Base-by-base conservation (phyloP, 192 early-diverging fungal genomes). In the Polychytrium aggregatum region DNA sequence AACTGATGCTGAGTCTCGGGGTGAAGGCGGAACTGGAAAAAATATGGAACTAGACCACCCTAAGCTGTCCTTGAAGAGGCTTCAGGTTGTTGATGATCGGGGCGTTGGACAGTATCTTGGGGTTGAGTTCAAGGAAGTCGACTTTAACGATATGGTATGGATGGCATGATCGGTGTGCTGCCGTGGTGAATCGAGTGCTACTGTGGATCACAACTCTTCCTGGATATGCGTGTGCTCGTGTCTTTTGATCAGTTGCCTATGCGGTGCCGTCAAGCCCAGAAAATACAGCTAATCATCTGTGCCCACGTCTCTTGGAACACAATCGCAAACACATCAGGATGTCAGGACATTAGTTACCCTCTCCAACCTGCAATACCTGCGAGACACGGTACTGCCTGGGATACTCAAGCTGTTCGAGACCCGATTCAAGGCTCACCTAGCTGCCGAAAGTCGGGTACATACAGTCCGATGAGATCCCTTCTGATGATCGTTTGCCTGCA, bases 341-440 rank as follows among this genome's bases (percentile, higher is more conserved):
- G 58, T 73, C 2, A 66, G 84, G 9, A 72, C 77, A n/a, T 70
- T 97, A 51, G 69, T 92, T 29, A 84, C 87, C 1, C 68, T 97
- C 29, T 84, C 82, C 60, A 94, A 94, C 52, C 53, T 97, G 50
- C 68, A 70, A 14, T 84, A 86, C 43, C 67, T 92, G 38, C 64
- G 76, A 26, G 63, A 74, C 30, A 67, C 60, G 39, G 77, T 88
- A 16, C 70, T 97, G 16, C 87, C 86, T 2, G 86, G 86, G 46
- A 58, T 94, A 27, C 57, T 85, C 22, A 58, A 53, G 25, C 64
- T 82, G n/a, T 83, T 88, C 47, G 83, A 87, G 41, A 59, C 59
- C 8, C 80, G 76, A 20, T 87, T 86, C 54, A 66, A 73, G 16
- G 62, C 75, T 35, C 68, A 63, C 21, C 65, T 81, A 55, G 66